Conservation (phyloP, 1,139 yeast species). For the Meyerozyma sp. region DNA sequence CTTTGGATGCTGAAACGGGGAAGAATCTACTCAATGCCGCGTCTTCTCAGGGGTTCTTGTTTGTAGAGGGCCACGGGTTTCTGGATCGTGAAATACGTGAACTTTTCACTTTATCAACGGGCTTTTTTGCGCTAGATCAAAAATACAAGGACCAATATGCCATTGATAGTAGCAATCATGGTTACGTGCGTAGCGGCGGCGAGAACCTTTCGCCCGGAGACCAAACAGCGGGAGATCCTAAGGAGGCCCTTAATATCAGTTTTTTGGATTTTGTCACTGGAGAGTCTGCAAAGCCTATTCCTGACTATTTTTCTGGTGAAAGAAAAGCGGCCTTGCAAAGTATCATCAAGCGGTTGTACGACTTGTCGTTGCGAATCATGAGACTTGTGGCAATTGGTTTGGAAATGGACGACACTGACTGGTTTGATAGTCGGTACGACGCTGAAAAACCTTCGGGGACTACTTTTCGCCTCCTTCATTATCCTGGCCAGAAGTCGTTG, state of each 20-base stretch:
- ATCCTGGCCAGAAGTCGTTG: slow-evolving; percentile 53
- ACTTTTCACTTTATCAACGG: slow-evolving; percentile 48
- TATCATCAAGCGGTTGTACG: slow-evolving; percentile 37
- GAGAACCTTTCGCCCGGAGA: slow-evolving; percentile 52
- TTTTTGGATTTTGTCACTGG: slow-evolving; percentile 38
- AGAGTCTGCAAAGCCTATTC: slow-evolving; percentile 26
- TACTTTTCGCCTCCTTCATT: slow-evolving; percentile 63
- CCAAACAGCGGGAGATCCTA: slow-evolving; percentile 54
- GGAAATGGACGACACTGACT: slow-evolving; percentile 50
- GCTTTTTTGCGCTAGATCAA: slow-evolving; percentile 49
- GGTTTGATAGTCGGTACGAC: slow-evolving; percentile 57
- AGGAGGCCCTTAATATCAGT: slow-evolving; percentile 51
- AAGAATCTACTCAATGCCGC: slow-evolving; percentile 58
- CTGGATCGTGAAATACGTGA: slow-evolving; percentile 51
- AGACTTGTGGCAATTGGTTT: slow-evolving; percentile 56
- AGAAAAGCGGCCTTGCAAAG: slow-evolving; percentile 27
- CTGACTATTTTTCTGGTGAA: slow-evolving; percentile 34
- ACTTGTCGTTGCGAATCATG: slow-evolving; percentile 36
- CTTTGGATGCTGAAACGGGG: slow-evolving; percentile 38
- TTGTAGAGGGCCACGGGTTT: slow-evolving; percentile 69
- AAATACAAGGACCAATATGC: slow-evolving; percentile 43
- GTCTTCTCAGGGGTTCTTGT: slow-evolving; percentile 62
- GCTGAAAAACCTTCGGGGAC: slow-evolving; percentile 50
- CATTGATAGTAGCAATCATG: slow-evolving; percentile 51
- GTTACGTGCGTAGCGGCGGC: slow-evolving; percentile 56